Percentiles rank a stretch among this genome's conserved stretches.
Conservation (phyloP, 345 rosid species). For the Gossypium rotundifolium region DNA sequence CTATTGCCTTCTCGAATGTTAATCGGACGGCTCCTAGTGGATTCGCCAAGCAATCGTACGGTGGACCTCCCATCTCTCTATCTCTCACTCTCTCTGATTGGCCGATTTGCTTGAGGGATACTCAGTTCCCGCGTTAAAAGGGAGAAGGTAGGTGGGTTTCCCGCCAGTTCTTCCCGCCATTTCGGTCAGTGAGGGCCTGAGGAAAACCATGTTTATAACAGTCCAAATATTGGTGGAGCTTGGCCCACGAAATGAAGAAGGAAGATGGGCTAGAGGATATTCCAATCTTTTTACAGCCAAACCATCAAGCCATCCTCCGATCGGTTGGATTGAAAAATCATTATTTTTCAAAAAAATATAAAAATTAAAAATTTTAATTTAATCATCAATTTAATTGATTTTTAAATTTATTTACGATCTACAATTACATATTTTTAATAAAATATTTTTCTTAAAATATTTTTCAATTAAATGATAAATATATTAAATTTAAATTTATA, state of each 20-base stretch:
- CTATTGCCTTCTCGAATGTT: constrained; percentile 64
- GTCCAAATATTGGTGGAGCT: background rate
- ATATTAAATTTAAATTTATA: no score
- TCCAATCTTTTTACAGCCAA: no score
- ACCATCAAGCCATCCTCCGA: no score
- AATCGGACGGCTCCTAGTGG: constrained; percentile 87
- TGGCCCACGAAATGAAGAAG: background rate
- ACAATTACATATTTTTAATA: no score
- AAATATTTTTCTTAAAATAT: no score
- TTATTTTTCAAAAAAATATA: no score
- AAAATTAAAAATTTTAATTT: no score
- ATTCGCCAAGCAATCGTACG: constrained; percentile 71
- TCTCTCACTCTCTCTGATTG: background rate
- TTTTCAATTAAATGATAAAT: no score
- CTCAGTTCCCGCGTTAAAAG: constrained; percentile 5
- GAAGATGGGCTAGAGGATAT: background rate
- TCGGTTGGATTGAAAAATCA: no score
- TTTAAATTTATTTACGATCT: no score
- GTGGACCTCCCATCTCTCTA: constrained; percentile 65
- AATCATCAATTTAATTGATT: no score
- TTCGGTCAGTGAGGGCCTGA: background rate
- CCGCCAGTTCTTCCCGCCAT: constrained; percentile 37
- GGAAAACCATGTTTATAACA: background rate
- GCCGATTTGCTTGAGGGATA: background rate
- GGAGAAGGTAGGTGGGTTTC: background rate